A percentile compares a stretch with the other conserved stretches of the same genome.
Evolutionary conservation across 2,329 filamentous ascomycete species (phyloP).

Genomic region (Saccharata proteae): DNA sequence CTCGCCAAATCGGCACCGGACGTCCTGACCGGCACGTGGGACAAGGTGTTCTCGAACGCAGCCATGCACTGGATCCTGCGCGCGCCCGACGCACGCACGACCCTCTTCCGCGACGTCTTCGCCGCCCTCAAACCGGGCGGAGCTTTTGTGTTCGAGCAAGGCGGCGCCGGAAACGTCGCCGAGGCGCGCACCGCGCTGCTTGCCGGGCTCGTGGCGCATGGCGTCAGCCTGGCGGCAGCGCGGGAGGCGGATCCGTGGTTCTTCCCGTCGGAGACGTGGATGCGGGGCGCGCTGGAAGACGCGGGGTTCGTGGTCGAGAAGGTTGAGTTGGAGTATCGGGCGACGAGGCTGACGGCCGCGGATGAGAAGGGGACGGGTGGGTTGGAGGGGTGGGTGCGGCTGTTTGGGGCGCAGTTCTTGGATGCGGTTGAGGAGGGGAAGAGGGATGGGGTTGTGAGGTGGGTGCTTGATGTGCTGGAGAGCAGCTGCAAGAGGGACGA

Average conservation of each 20-base stretch:
- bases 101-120: conserved; percentile 43
- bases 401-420: conserved; percentile 51
- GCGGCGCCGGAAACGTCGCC: conserved; percentile 54
- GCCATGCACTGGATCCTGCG: conserved; percentile 40
- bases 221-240: conserved; percentile 37
- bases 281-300: conserved; percentile 25
- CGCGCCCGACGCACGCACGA: conserved; percentile 28
- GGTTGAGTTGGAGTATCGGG: conserved; percentile 52
- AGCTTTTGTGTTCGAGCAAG: conserved; percentile 57
- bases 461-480: conserved; percentile 44
- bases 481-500: conserved; percentile 41
- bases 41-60: conserved; percentile 32
- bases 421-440: conserved; percentile 37
- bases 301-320: conserved; percentile 32
- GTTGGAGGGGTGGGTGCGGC: conserved; percentile 51
- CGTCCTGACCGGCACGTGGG: conserved; percentile 15
- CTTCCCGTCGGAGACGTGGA: conserved; percentile 55
- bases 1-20: conserved; percentile 12
- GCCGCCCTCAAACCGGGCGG: conserved; percentile 44
- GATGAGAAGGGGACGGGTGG: conserved; percentile 37
- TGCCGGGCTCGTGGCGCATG: conserved; percentile 37
- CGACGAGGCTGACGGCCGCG: conserved; percentile 38
- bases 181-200: conserved; percentile 51
- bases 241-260: conserved; percentile 53
- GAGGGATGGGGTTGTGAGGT: conserved; percentile 42